Base-by-base conservation (phyloP, 495 filamentous ascomycete genomes). In the Aspergillus saccharolyticus region DNA sequence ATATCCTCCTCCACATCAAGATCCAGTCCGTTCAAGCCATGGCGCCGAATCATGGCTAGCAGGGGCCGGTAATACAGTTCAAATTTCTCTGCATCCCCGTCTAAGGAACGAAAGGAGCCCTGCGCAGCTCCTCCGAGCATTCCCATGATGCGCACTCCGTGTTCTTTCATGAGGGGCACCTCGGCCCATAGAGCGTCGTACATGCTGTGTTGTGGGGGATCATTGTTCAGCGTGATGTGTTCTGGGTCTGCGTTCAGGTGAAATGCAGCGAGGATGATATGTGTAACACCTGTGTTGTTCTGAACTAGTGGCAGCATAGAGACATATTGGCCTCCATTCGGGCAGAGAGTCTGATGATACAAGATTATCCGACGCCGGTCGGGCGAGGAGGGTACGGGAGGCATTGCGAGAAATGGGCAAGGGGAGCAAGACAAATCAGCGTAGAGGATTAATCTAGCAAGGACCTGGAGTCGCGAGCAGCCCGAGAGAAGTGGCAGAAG, bases 1-100 rank as follows among this genome's bases (percentile, higher is more conserved):
- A 91, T 92, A 3, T 62, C 49, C 69, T 95, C 88, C 67, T 96
- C 90, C 42, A 95, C 89, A 63, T 96, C 90, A 16, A 96, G 78
- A 65, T 96, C 90, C 7, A 96, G 61, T 0, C 90, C 90, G 24
- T 92, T 75, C 5, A 93, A 73, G 3, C 67, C 67, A 63, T 84
- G 74, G 12, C 74, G 71, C 12, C 73, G 70, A 39, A 95, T 78
- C 51, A 86, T 69, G 25, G 81, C 74, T 14, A 78, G 73, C 15
- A 95, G 74, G 8, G 85, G 86, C 0, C 54, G 66, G 67, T 95
- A 95, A 68, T 83, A 89, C 3, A 49, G 59, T 65, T 89, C 86
- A 58, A 92, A 92, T 5, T 77, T 67, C 16, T 70, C 62, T 33
- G 77, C 69, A 54, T 70, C 69, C 50, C 74, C 74, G 64, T 91